Percentiles rank a stretch among this genome's conserved stretches.
These are phyloP conservation scores for Dissophora globulifera DNA, from an alignment of 192 early-diverging fungal species.

Conservation along the genomic window DNA sequence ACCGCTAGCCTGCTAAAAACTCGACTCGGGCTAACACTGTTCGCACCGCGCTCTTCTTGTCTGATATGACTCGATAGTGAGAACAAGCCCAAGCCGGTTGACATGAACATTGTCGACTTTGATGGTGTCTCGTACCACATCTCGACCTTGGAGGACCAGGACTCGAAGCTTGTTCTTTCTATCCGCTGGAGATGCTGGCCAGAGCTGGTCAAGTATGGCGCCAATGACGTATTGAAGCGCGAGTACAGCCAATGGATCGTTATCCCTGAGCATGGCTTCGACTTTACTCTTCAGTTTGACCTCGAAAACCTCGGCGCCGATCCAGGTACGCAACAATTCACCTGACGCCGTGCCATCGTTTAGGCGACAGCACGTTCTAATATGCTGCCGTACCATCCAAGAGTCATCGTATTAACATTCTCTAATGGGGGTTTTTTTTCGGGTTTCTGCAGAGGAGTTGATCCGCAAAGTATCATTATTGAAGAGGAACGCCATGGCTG, in stretches of 20 bases:
- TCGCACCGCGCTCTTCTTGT: no score
- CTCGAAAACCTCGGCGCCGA: conserved; percentile 80
- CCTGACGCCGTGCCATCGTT: no score
- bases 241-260: conserved; percentile 84
- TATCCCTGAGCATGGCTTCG: conserved; percentile 71
- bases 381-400: neutral
- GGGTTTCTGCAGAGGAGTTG: conserved; percentile 66
- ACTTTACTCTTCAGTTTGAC: conserved; percentile 88
- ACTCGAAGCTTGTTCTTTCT: conserved; percentile 74
- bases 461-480: conserved; percentile 87
- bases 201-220: conserved; percentile 85
- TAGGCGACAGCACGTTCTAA: no score
- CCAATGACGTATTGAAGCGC: conserved; percentile 80
- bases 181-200: conserved; percentile 86
- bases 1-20: no score
- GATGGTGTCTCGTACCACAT: conserved; percentile 94
- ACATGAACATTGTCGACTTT: conserved; percentile 93
- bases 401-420: no score
- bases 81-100: conserved; percentile 74
- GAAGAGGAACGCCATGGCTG: conserved; percentile 95
- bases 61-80: conserved; percentile 18
- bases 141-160: conserved; percentile 66
- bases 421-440: no score
- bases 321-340: conserved; percentile 59
- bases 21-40: no score